Percentiles rank a stretch among this genome's conserved stretches.
phyloP scores from a whole-genome alignment of 192 early-diverging fungal species.

The Coemansia sp. region DNA sequence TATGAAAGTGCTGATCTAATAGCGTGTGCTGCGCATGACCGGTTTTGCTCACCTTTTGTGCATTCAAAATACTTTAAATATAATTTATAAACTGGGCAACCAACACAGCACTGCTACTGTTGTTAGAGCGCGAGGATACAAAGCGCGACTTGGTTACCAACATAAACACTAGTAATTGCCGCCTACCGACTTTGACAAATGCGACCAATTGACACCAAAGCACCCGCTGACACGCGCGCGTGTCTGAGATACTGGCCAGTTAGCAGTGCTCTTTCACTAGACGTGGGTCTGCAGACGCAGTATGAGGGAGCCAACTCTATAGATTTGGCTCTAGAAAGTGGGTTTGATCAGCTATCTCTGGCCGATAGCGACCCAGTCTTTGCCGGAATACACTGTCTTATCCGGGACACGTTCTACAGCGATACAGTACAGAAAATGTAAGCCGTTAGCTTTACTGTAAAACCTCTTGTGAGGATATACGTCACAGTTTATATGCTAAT shows the following conservation, averaged over 20 bases:
- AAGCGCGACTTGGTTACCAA: too few species aligned
- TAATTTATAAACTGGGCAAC: too few species aligned
- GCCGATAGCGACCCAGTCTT: slow-evolving; percentile 5
- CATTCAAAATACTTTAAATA: too few species aligned
- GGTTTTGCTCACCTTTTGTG: too few species aligned
- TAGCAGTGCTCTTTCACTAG: slow-evolving; percentile 20
- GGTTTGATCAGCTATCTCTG: slow-evolving; percentile 26
- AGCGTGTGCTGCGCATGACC: too few species aligned
- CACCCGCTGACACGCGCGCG: slow-evolving; percentile 36
- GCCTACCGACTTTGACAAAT: slow-evolving; percentile 10
- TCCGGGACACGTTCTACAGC: slow-evolving; percentile 26
- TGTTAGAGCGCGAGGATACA: too few species aligned
- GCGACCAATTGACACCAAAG: slow-evolving; percentile 33
- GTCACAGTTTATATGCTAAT: not conserved
- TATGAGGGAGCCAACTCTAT: slow-evolving; percentile 16
- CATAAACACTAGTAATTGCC: not conserved
- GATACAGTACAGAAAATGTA: slow-evolving; percentile 38
- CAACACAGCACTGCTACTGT: too few species aligned
- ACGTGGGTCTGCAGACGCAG: slow-evolving; percentile 24
- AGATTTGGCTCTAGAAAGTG: slow-evolving; percentile 24
- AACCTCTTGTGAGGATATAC: not conserved
- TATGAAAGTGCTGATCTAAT: too few species aligned
- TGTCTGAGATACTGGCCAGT: slow-evolving; percentile 50
- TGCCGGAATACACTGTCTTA: slow-evolving; percentile 14
- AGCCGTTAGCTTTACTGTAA: slow-evolving; percentile 4